Evolutionary conservation across 257 asterid species (phyloP).

Genomic region (Solanum appendiculatum): DNA sequence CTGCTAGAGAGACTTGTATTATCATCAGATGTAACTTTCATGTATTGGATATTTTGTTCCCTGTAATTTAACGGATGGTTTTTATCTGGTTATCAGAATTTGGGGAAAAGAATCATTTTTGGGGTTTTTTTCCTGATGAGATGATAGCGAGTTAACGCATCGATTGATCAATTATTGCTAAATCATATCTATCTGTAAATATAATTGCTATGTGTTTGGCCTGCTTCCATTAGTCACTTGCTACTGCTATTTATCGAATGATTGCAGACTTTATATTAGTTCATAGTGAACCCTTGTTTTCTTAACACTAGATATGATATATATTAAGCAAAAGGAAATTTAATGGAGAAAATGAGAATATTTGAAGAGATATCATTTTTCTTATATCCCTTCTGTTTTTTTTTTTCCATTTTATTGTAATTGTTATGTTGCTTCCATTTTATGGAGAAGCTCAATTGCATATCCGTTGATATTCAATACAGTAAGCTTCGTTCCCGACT

Average conservation of each 20-base stretch:
- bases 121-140: neutral
- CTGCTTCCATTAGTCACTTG: neutral
- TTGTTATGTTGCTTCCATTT: neutral
- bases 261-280: neutral
- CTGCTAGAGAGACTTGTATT: neutral
- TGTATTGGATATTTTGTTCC: neutral
- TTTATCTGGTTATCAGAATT: too few species aligned
- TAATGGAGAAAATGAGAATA: neutral
- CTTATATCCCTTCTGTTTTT: neutral
- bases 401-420: neutral
- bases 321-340: neutral
- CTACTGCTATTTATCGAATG: neutral
- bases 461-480: neutral
- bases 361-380: neutral
- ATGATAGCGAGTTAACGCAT: neutral
- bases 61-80: too few species aligned
- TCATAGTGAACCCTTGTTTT: neutral
- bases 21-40: neutral
- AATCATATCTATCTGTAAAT: neutral
- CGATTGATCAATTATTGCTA: neutral
- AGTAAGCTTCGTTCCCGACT: neutral
- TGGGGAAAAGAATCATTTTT: too few species aligned
- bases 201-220: slow-evolving; percentile 1
- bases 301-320: neutral
- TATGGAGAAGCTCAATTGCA: neutral